Evolutionary conservation across 2,329 filamentous ascomycete species (phyloP).

Genomic region (Botrytis porri): DNA sequence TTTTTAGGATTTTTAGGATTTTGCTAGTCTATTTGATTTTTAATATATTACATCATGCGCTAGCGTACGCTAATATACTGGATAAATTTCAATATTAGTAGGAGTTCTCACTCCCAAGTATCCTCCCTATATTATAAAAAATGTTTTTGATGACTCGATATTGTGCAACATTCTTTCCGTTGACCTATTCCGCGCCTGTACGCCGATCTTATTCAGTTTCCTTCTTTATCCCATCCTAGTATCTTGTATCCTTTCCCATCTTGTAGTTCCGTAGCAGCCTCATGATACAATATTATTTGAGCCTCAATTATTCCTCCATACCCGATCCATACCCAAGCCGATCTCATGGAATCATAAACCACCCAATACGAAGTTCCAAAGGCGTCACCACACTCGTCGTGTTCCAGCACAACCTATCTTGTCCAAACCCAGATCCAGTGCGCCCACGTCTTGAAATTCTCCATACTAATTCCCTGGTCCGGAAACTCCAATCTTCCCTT

Average conservation of each 20-base stretch:
- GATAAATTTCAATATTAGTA: not conserved
- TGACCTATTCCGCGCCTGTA: not conserved
- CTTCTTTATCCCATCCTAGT: not conserved
- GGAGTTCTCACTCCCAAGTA: not conserved
- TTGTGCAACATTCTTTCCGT: not conserved
- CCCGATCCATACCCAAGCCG: not conserved
- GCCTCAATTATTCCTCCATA: not conserved
- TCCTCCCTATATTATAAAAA: not conserved
- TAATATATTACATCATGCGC: accelerated
- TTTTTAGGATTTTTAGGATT: not conserved
- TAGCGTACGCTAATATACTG: not conserved
- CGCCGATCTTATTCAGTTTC: not conserved
- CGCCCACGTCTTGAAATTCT: slow-evolving; percentile 34
- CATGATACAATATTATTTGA: not conserved
- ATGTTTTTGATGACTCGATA: not conserved
- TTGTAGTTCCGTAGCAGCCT: not conserved
- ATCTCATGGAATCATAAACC: not conserved
- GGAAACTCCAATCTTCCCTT: slow-evolving; percentile 40
- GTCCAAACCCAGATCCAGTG: slow-evolving; percentile 41
- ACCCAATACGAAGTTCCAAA: not conserved
- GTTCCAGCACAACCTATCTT: slow-evolving; percentile 28
- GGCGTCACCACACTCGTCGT: not conserved
- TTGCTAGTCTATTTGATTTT: not conserved
- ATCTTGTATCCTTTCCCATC: not conserved
- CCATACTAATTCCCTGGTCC: slow-evolving; percentile 35